Evolutionary conservation across 805 yeast species (phyloP), one percentile per base, ranked within the genome.

Genomic region (Komagataella pseudopastoris): DNA sequence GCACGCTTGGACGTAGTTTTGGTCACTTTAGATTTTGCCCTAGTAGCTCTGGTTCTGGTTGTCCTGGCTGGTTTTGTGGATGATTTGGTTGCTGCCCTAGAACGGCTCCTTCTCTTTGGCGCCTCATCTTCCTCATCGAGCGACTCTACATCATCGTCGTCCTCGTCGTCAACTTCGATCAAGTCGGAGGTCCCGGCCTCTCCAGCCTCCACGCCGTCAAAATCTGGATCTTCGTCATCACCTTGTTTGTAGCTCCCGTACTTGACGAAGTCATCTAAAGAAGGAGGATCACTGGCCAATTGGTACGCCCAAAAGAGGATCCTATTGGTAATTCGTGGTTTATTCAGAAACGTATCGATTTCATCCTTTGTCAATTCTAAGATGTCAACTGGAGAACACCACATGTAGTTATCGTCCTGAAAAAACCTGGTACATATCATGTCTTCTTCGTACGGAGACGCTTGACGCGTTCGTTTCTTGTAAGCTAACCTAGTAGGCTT

Each of bases 331-430:
- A 8, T 54, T 56, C 44, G 51, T 56, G 8, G 49, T 54, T 3
- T 56, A 61, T 39, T 54, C 56, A 58, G 50, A 51, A 14, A 51
- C 54, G 14, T 46, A 23, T 52, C 53, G 30, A 51, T 58, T 62
- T 8, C 54, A 54, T 18, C 52, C 54, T 2, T 60, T 48, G 56
- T 75, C 77, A 8, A 64, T 68, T 54, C 81, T 76, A 44, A 80
- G 16, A 59, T 55, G 6, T 58, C 69, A 59, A 85, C 6, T 51
- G 55, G 10, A 50, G 79, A 2, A 78, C 85, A 23, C 75, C 76
- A 45, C 63, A 52, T 44, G 53, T 50, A 22, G 53, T 48, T 43
- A 47, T 46, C 46, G 53, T 54, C 44, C 47, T 23, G 48, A 45
- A 54, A 39, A 51, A 52, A 54, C 52, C 54, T 44, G 7, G 48